Evolutionary conservation across 1,139 yeast genomes (phyloP).

Genomic region (Yamadazyma dendronema): DNA sequence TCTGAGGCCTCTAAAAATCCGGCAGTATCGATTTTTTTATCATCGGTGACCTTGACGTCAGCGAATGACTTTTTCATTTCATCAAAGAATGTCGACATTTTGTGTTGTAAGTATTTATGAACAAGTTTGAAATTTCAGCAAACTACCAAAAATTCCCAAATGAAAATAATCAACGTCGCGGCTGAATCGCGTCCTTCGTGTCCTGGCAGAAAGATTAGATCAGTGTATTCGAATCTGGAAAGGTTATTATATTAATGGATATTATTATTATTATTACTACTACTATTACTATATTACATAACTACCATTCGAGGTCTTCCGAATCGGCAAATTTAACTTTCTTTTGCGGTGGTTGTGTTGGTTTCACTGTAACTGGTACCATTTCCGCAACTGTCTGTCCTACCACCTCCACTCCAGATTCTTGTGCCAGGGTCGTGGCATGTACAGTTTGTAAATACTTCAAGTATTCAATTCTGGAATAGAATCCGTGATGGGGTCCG

Average conservation of each 20-base stretch:
- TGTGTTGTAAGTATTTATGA: conserved; percentile 7
- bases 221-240: no score
- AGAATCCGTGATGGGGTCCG: conserved; percentile 26
- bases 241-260: no score
- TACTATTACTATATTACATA: neutral
- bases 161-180: no score
- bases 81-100: conserved; percentile 74
- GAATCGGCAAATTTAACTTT: conserved; percentile 52
- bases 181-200: no score
- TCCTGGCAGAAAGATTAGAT: no score
- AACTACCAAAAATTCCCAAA: no score
- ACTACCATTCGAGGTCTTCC: conserved; percentile 30
- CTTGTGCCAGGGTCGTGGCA: conserved; percentile 11
- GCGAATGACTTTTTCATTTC: conserved; percentile 69
- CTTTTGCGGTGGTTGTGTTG: conserved; percentile 2
- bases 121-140: neutral
- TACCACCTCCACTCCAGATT: conserved; percentile 17
- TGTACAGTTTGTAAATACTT: conserved; percentile 20
- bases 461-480: conserved; percentile 29
- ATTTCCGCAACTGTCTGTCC: conserved; percentile 4
- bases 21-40: conserved; percentile 66
- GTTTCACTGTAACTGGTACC: neutral
- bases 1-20: conserved; percentile 83
- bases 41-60: conserved; percentile 66
- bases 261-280: no score